These are phyloP conservation scores for Rhytidiadelphus loreus DNA, from an alignment of 225 moss, liverwort and hornwort species.

Conservation along the genomic window DNA sequence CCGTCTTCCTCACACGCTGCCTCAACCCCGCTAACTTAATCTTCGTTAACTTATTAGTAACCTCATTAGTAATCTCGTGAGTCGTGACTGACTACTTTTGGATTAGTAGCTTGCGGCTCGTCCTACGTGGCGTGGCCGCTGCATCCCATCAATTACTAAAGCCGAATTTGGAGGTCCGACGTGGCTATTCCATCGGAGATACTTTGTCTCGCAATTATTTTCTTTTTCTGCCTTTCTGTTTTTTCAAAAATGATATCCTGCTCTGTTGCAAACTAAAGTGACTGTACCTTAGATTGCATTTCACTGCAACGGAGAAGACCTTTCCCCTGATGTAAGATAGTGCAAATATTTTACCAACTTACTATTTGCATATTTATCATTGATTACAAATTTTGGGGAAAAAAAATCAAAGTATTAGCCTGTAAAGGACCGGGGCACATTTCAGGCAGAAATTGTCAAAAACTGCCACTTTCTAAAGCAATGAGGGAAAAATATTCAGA, in stretches of 20 bases:
- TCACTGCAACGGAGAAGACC: not conserved
- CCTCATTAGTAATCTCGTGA: not conserved
- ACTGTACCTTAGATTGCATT: not conserved
- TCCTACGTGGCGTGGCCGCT: not conserved
- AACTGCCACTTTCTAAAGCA: accelerated
- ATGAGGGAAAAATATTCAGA: not conserved
- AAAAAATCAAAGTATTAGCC: not conserved
- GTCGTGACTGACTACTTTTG: not conserved
- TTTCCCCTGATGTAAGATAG: not conserved
- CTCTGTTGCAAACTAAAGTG: not conserved
- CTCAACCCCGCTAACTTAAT: not conserved
- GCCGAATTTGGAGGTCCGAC: not conserved
- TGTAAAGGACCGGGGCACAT: accelerated
- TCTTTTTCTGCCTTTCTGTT: not conserved
- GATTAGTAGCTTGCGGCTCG: not conserved
- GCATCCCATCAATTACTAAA: not conserved
- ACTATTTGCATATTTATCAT: not conserved
- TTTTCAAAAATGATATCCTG: not conserved
- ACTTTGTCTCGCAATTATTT: not conserved
- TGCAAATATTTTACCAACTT: not conserved
- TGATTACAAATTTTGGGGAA: not conserved
- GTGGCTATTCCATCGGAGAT: not conserved
- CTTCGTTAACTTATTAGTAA: too few species aligned
- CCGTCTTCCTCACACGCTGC: slow-evolving; percentile 2
- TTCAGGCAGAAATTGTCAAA: accelerated